Conservation (phyloP, 441 rosid genomes). For the Gossypium schwendimanii region DNA sequence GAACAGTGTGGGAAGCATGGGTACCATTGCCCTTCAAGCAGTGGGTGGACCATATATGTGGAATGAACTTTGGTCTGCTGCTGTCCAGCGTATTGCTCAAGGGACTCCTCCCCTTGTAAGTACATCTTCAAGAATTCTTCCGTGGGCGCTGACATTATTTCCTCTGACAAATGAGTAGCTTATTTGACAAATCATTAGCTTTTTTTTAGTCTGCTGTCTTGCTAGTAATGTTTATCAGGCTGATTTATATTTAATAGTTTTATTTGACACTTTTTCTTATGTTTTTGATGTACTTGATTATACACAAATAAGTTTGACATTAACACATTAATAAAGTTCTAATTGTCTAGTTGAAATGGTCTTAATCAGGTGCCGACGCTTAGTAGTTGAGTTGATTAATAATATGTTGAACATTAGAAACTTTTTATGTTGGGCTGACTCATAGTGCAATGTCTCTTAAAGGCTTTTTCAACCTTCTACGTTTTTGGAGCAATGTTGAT, state of each 20-base stretch:
- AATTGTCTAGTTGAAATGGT: neutral
- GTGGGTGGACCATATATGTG: constrained; percentile 98
- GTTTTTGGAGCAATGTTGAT: neutral
- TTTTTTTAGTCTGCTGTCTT: constrained; percentile 4
- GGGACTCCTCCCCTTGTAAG: constrained; percentile 99
- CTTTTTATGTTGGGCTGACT: neutral
- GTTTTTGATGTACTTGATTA: neutral
- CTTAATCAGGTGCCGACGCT: neutral
- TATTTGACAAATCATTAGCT: neutral
- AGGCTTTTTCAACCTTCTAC: neutral
- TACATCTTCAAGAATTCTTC: constrained; percentile 25
- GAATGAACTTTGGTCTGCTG: constrained; percentile 73
- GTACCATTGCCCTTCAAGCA: constrained; percentile 76
- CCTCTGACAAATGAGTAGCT: neutral
- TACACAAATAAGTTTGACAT: neutral
- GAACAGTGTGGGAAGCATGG: constrained; percentile 72
- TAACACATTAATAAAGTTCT: neutral
- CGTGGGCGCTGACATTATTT: constrained; percentile 6
- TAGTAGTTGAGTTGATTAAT: neutral
- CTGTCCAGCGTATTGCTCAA: constrained; percentile 87
- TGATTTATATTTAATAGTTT: neutral
- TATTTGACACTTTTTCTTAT: neutral
- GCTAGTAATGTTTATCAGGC: neutral
- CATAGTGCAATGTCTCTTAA: neutral
- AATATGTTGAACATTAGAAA: neutral